Conservation (phyloP, 2,329 filamentous ascomycete species). For the Colletotrichum spinosum region DNA sequence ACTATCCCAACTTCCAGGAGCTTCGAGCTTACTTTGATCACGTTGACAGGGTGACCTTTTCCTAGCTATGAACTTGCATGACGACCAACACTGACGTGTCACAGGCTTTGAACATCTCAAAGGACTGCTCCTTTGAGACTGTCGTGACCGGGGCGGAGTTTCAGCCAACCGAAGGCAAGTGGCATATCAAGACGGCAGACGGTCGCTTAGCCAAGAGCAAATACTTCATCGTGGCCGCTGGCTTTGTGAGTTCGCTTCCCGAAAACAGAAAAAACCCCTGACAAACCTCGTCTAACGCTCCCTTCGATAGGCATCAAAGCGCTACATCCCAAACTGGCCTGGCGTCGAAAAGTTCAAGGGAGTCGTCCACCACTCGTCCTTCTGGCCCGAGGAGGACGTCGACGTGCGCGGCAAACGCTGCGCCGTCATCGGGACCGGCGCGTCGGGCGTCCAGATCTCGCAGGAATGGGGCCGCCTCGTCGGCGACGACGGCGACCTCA, state of each 20-base stretch:
- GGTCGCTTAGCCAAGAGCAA: slow-evolving; percentile 61
- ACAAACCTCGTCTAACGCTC: accelerated
- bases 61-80: no score
- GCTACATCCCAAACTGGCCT: slow-evolving; percentile 71
- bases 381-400: slow-evolving; percentile 70
- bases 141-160: slow-evolving; percentile 65
- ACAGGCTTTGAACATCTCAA: slow-evolving; percentile 61
- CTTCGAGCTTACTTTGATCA: slow-evolving; percentile 70
- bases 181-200: slow-evolving; percentile 61
- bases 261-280: neutral
- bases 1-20: slow-evolving; percentile 64
- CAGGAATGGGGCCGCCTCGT: slow-evolving; percentile 63
- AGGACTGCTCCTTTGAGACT: slow-evolving; percentile 68
- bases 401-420: slow-evolving; percentile 68
- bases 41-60: slow-evolving; percentile 58
- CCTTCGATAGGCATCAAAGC: slow-evolving; percentile 60
- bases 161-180: slow-evolving; percentile 58
- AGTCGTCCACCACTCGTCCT: slow-evolving; percentile 68
- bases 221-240: slow-evolving; percentile 65
- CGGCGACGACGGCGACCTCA: slow-evolving; percentile 62
- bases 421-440: slow-evolving; percentile 73
- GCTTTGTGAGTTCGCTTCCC: slow-evolving; percentile 54
- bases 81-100: neutral
- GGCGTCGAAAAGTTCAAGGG: slow-evolving; percentile 72
- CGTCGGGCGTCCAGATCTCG: slow-evolving; percentile 72